Conservation (phyloP, 192 early-diverging fungal genomes). For the Coemansia sp. region DNA sequence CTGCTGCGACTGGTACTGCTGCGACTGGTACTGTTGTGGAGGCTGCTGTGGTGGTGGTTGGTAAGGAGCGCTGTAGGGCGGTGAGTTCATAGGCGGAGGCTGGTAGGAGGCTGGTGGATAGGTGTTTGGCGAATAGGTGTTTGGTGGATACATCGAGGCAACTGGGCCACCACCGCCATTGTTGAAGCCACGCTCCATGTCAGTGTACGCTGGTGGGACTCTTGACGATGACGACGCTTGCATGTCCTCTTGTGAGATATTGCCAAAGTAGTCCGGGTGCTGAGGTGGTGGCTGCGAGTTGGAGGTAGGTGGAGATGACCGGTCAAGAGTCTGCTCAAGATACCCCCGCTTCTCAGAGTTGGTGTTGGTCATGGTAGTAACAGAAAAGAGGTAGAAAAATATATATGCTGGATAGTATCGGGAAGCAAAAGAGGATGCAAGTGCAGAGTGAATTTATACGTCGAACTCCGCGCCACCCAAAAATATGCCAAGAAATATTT, state of each 20-base stretch:
- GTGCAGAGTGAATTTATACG: background rate
- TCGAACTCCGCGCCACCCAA: background rate
- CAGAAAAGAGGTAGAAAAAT: background rate
- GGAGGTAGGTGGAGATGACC: background rate
- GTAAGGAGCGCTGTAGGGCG: background rate
- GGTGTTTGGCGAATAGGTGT: background rate
- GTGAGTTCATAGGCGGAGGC: background rate
- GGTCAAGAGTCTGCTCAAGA: background rate
- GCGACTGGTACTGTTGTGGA: background rate
- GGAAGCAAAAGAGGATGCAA: background rate
- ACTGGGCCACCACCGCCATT: background rate
- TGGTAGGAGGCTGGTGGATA: background rate
- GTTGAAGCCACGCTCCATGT: background rate
- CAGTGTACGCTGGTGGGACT: constrained; percentile 1
- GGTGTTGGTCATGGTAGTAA: background rate
- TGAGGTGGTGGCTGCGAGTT: background rate
- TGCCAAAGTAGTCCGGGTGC: background rate
- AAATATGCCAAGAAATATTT: background rate
- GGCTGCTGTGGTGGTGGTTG: background rate
- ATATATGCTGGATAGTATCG: background rate
- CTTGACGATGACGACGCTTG: constrained; percentile 1
- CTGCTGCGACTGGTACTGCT: constrained; percentile 1
- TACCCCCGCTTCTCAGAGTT: constrained; percentile 4
- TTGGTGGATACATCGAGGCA: background rate
- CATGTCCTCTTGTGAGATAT: background rate